Evolutionary conservation across 495 filamentous ascomycete genomes (phyloP).

Genomic region (Xylaria cubensis): DNA sequence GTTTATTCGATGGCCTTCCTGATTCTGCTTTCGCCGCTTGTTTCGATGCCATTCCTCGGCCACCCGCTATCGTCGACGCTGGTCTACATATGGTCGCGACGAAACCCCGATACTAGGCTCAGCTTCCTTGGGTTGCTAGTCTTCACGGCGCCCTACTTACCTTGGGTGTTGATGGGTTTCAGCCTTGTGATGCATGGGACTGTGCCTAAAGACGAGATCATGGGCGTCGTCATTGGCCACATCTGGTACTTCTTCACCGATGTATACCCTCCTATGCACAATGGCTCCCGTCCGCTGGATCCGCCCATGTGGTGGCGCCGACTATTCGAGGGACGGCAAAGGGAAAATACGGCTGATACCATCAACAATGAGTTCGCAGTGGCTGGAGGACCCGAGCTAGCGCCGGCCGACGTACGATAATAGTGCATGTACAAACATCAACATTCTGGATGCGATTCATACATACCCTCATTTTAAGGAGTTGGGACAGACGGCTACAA

Average conservation of each 20-base stretch:
- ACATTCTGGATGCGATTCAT: constrained; percentile 11
- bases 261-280: constrained; percentile 90
- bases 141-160: constrained; percentile 92
- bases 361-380: constrained; percentile 62
- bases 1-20: constrained; percentile 81
- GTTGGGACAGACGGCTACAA: constrained; percentile 32
- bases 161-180: constrained; percentile 95
- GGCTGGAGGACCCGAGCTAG: constrained; percentile 52
- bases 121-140: constrained; percentile 90
- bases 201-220: constrained; percentile 93
- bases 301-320: constrained; percentile 91
- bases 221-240: constrained; percentile 91
- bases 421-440: not conserved
- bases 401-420: constrained; percentile 42
- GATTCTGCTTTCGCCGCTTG: constrained; percentile 79
- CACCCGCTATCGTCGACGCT: constrained; percentile 86
- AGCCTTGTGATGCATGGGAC: constrained; percentile 83
- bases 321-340: constrained; percentile 69
- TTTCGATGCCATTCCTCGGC: constrained; percentile 89
- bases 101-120: constrained; percentile 89
- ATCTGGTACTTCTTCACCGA: constrained; percentile 99
- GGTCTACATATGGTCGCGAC: constrained; percentile 97
- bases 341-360: constrained; percentile 53
- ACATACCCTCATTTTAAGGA: constrained; percentile 37
- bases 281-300: constrained; percentile 84